phyloP scores from a whole-genome alignment of 768 basidiomycete genomes.

The Rhodotorula sphaerocarpa region DNA sequence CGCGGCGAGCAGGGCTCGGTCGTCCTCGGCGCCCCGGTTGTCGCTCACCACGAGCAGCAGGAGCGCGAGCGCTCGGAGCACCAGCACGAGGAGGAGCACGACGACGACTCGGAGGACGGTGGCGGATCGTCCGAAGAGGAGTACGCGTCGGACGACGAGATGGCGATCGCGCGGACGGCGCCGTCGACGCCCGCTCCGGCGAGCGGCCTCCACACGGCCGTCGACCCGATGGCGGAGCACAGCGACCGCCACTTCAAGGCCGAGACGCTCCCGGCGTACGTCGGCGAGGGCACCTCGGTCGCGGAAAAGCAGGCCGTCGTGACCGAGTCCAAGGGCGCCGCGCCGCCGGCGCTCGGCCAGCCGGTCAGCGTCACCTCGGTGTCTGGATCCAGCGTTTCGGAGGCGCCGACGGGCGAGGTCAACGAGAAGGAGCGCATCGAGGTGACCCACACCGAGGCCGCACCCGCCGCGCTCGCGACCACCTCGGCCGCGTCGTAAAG shows the following conservation, averaged over 20 bases:
- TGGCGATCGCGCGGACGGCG: slow-evolving; percentile 13
- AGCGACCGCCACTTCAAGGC: background rate
- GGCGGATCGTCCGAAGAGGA: slow-evolving; percentile 33
- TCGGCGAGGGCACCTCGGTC: slow-evolving; percentile 1
- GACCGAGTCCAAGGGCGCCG: slow-evolving; percentile 11
- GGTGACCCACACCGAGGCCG: background rate
- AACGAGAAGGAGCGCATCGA: background rate
- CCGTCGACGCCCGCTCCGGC: slow-evolving; percentile 16
- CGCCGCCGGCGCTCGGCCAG: slow-evolving; percentile 27
- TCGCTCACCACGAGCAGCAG: background rate
- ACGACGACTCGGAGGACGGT: slow-evolving; percentile 18
- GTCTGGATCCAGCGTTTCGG: too few species aligned
- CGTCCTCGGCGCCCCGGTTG: background rate
- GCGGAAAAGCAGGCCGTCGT: slow-evolving; percentile 24
- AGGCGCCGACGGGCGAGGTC: too few species aligned
- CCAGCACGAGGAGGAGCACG: slow-evolving; percentile 8
- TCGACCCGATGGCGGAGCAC: slow-evolving; percentile 1
- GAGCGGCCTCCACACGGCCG: background rate
- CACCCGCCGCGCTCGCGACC: slow-evolving; percentile 2
- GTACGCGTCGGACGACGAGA: slow-evolving; percentile 21
- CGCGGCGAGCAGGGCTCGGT: background rate
- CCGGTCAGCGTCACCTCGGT: slow-evolving; percentile 2
- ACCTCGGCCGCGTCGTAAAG: slow-evolving; percentile 9
- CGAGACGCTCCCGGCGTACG: slow-evolving; percentile 32
- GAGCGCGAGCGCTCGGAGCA: too few species aligned